Evolutionary conservation across 805 yeast species (phyloP), one percentile per base, ranked within the genome.

Genomic region (Metschnikowia gelsemii): DNA sequence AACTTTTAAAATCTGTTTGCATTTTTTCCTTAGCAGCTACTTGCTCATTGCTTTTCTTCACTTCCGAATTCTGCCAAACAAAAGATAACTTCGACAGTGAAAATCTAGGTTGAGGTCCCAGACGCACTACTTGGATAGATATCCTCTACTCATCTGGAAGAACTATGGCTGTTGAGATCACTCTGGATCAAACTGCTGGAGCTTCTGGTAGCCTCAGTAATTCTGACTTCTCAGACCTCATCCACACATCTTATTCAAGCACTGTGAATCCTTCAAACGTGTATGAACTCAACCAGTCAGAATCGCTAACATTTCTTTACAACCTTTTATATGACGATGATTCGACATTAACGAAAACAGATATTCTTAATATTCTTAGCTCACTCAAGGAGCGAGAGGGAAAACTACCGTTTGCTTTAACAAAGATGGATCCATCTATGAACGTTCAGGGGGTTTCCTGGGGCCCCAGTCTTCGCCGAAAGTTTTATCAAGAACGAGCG

Each of bases 261-360:
- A 30, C 38, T 2, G 38, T 35, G 26, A 46, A 47, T 19, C 38
- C 51, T 4, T 47, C 51, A n/a, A 57, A 52, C 32, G 70, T 66
- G 30, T 67, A 65, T 45, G 74, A 69, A 43, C 55, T 67, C 30
- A 62, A 56, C 51, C 70, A 61, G 46, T 66, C 71, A 1, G 73
- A 69, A 36, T 64, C 72, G n/a, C 52, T 68, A 26, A 62, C 69
- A 2, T 67, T 69, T 42, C 54, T 68, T 20, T 66, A 64, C 54
- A 66, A 68, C 49, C 51, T 69, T 17, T 54, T 69, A 16, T 66
- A 65, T 45, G 73, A 68, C 47, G 63, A 62, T 8, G 44, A 56
- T 14, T 64, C 72, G 2, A 33, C 47, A 7, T 53, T 69, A 29
- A 48, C 64, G 23, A 64, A 65, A 35, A 45, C 65, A 9, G 73